Conservation (phyloP, 2,329 filamentous ascomycete species). For the Colletotrichum sp. region DNA sequence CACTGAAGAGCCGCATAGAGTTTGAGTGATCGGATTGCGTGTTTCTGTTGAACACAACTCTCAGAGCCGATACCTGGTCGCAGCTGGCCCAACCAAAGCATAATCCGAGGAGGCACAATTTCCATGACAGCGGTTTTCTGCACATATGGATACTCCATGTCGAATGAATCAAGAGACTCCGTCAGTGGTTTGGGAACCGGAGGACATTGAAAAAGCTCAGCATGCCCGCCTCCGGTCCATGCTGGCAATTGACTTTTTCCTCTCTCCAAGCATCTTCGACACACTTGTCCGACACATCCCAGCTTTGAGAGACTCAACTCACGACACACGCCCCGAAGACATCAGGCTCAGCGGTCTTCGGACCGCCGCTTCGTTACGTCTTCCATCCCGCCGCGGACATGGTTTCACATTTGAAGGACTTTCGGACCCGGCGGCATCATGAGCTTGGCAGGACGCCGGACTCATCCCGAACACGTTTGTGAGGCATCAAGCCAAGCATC, state of each 20-base stretch:
- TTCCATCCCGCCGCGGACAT: background rate
- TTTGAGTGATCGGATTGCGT: background rate
- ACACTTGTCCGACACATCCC: background rate
- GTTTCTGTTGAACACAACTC: background rate
- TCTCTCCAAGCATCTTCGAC: background rate
- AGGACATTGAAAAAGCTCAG: background rate
- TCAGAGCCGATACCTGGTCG: background rate
- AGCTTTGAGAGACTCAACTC: background rate
- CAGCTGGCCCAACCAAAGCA: background rate
- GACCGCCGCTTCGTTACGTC: background rate
- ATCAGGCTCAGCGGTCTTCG: background rate
- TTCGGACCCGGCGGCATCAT: slow-evolving; percentile 5
- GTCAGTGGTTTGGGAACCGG: background rate
- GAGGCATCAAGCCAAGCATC: slow-evolving; percentile 16
- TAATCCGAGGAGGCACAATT: background rate
- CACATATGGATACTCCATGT: background rate
- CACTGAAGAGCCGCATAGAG: background rate
- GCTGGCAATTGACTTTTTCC: background rate
- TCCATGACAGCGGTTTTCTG: background rate
- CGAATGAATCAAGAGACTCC: background rate
- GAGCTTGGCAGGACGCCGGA: slow-evolving; percentile 8
- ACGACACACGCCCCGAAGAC: background rate
- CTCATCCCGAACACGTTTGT: background rate
- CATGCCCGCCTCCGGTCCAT: background rate
- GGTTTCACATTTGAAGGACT: slow-evolving; percentile 1